phyloP scores from a whole-genome alignment of 768 basidiomycete genomes.

The Chalciporus chontae region DNA sequence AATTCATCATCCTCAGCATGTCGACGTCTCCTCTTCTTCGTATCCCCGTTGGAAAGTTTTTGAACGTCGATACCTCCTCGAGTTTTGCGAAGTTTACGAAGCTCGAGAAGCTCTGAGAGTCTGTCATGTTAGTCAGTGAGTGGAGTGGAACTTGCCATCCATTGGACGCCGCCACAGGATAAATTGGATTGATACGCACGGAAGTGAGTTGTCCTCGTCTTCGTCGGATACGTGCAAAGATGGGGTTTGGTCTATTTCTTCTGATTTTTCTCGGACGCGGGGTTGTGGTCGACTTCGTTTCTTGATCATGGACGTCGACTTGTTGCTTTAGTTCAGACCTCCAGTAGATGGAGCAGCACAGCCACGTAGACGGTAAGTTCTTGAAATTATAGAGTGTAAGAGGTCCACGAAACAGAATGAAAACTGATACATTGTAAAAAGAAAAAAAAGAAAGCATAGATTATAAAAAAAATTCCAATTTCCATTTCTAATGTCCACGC shows the following conservation, averaged over 20 bases:
- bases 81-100: conserved; percentile 70
- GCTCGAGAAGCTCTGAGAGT: conserved; percentile 78
- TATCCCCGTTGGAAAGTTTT: conserved; percentile 83
- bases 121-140: conserved; percentile 32
- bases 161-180: no score
- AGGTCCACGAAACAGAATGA: not conserved
- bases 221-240: conserved; percentile 30
- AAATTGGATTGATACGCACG: conserved; percentile 54
- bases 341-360: not conserved
- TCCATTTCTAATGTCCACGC: conserved; percentile 7
- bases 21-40: conserved; percentile 64
- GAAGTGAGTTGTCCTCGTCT: conserved; percentile 38
- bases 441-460: no score
- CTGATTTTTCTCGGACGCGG: conserved; percentile 49
- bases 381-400: not conserved
- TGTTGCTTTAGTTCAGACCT: no score
- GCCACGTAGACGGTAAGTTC: not conserved
- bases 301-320: conserved; percentile 59
- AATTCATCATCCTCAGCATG: conserved; percentile 35
- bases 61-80: conserved; percentile 83
- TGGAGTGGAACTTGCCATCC: not conserved
- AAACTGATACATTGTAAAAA: conserved; percentile 4
- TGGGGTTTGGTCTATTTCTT: conserved; percentile 22
- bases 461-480: conserved; percentile 3
- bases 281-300: conserved; percentile 68